These are phyloP conservation scores for Leccinum fibrillosum DNA, from an alignment of 768 basidiomycete species.

Conservation along the genomic window DNA sequence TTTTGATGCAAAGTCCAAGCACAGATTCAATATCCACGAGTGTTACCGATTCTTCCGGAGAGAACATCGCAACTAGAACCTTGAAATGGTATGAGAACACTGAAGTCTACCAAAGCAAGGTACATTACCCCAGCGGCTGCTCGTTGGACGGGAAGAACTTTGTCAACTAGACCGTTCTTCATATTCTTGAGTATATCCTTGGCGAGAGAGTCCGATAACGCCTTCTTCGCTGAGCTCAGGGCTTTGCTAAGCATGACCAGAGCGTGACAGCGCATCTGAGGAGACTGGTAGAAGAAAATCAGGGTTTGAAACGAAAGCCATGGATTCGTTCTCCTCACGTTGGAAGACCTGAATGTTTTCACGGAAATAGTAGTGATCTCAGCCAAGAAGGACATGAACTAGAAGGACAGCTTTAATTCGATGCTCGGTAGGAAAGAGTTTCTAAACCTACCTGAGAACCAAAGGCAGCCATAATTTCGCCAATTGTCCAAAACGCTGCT, in stretches of 20 bases:
- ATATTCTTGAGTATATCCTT: conserved; percentile 87
- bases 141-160: conserved; percentile 80
- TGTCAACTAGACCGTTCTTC: conserved; percentile 72
- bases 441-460: conserved; percentile 71
- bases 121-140: conserved; percentile 68
- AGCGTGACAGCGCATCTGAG: conserved; percentile 81
- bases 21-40: conserved; percentile 76
- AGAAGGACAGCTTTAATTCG: not conserved
- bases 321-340: conserved; percentile 42
- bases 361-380: conserved; percentile 70
- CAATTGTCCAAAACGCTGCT: conserved; percentile 82
- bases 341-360: conserved; percentile 70
- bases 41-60: conserved; percentile 51
- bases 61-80: conserved; percentile 58
- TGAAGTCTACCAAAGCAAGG: conserved; percentile 1
- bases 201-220: conserved; percentile 70
- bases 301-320: conserved; percentile 2
- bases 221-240: conserved; percentile 75
- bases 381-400: conserved; percentile 96
- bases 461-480: conserved; percentile 81
- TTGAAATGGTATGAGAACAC: conserved; percentile 26
- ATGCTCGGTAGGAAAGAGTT: not conserved
- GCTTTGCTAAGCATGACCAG: conserved; percentile 76
- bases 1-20: conserved; percentile 61
- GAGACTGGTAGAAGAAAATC: conserved; percentile 45